Conservation (phyloP, 805 yeast species). For the Torulaspora quercuum region DNA sequence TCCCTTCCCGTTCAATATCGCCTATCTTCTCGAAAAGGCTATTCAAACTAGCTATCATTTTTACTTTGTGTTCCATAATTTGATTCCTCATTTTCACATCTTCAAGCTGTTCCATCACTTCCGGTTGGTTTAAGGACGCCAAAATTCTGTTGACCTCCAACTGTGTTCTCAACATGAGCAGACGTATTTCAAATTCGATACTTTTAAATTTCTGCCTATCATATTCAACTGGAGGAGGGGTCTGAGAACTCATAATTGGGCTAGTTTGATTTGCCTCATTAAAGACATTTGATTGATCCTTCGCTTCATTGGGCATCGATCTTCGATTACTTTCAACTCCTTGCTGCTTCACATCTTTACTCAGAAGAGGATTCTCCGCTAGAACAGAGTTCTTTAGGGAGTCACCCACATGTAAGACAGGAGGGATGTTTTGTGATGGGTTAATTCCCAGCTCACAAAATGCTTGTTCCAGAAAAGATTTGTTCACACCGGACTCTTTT, state of each 20-base stretch:
- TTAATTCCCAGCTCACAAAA: constrained; percentile 12
- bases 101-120: constrained; percentile 6
- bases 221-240: no score
- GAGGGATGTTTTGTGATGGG: not conserved
- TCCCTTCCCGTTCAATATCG: no score
- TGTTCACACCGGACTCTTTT: constrained; percentile 11
- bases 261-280: no score
- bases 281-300: no score
- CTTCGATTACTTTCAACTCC: no score
- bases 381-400: no score
- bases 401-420: no score
- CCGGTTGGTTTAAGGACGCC: constrained; percentile 2
- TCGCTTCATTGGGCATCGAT: no score
- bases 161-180: constrained; percentile 11
- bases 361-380: no score
- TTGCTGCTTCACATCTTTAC: no score
- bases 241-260: no score
- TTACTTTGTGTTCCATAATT: constrained; percentile 2
- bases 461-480: constrained; percentile 10
- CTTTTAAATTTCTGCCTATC: not conserved
- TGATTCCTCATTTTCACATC: constrained; percentile 1
- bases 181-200: constrained; percentile 14
- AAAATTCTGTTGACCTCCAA: constrained; percentile 10
- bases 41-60: constrained; percentile 4
- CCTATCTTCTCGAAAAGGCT: constrained; percentile 9